These are phyloP conservation scores for Arthrobotrys conoides DNA, from an alignment of 2,329 filamentous ascomycete genomes.

Conservation along the genomic window DNA sequence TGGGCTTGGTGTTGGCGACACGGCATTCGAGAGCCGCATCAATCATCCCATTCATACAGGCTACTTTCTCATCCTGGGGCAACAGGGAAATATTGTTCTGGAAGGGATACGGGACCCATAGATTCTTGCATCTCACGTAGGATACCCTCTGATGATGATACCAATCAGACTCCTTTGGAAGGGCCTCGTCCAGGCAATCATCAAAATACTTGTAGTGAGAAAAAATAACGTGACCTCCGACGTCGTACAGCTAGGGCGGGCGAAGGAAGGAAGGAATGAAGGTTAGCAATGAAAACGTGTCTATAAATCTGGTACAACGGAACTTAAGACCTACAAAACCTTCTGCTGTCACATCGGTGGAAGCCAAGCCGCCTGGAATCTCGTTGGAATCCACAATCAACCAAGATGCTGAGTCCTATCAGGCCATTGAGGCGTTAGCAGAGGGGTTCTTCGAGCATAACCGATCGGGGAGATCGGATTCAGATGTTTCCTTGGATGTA, in stretches of 20 bases:
- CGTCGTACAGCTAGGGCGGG: constrained; percentile 86
- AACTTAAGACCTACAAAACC: constrained; percentile 83
- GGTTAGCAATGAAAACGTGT: not conserved
- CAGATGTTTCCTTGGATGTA: not conserved
- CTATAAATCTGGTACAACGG: constrained; percentile 9
- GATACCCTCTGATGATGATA: constrained; percentile 98
- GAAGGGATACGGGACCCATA: constrained; percentile 99
- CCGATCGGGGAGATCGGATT: constrained; percentile 19
- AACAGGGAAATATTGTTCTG: constrained; percentile 99
- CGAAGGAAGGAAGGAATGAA: too few relatives aligned
- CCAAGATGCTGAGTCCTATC: constrained; percentile 91
- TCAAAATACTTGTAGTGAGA: constrained; percentile 99
- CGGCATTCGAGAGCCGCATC: constrained; percentile 90
- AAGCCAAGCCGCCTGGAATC: constrained; percentile 93
- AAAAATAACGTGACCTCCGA: constrained; percentile 98
- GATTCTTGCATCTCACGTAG: constrained; percentile 95
- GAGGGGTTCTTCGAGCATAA: constrained; percentile 1
- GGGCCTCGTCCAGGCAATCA: constrained; percentile 96
- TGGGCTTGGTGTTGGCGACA: constrained; percentile 89
- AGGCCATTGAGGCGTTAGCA: constrained; percentile 28
- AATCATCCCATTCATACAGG: constrained; percentile 94
- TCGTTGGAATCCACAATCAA: constrained; percentile 93
- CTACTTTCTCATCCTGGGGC: constrained; percentile 96
- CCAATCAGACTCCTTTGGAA: constrained; percentile 95
- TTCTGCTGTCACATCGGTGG: constrained; percentile 93